These are phyloP conservation scores for Cinchona pubescens DNA, from an alignment of 257 asterid genomes.

Conservation along the genomic window DNA sequence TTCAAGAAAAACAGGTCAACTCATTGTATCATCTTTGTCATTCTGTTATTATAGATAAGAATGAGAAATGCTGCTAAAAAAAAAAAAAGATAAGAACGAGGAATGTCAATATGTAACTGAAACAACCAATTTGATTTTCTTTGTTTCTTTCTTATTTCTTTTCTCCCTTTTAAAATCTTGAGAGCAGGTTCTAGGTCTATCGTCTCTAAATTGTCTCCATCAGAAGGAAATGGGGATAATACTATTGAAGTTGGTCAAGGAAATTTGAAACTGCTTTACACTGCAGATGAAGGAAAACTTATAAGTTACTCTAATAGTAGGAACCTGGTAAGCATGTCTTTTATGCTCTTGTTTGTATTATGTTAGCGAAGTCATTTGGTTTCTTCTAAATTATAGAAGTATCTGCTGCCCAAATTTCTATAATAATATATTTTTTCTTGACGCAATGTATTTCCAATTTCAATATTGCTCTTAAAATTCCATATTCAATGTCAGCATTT, in stretches of 20 bases:
- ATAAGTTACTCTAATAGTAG: conserved; percentile 44
- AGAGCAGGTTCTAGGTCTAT: conserved; percentile 28
- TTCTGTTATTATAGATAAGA: neutral
- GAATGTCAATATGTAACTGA: neutral
- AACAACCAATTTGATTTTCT: neutral
- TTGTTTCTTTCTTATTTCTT: neutral
- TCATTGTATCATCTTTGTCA: neutral
- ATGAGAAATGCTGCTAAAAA: too few species aligned
- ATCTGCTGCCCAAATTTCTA: neutral
- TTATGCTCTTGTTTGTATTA: neutral
- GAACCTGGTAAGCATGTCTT: conserved; percentile 40
- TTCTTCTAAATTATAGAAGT: neutral
- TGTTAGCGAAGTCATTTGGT: neutral
- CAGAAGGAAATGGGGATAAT: conserved; percentile 11
- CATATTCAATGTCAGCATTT: neutral
- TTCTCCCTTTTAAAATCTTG: neutral
- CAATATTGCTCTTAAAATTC: neutral
- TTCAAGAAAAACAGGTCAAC: conserved; percentile 46
- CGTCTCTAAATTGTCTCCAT: conserved; percentile 24
- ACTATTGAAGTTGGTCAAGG: conserved; percentile 66
- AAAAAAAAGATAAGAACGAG: neutral
- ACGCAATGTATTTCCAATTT: neutral
- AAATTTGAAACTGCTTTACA: conserved; percentile 59
- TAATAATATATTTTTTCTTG: neutral
- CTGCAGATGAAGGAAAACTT: conserved; percentile 53